Base-by-base conservation (phyloP, 2,329 filamentous ascomycete genomes). In the Celoporthe dispersa region DNA sequence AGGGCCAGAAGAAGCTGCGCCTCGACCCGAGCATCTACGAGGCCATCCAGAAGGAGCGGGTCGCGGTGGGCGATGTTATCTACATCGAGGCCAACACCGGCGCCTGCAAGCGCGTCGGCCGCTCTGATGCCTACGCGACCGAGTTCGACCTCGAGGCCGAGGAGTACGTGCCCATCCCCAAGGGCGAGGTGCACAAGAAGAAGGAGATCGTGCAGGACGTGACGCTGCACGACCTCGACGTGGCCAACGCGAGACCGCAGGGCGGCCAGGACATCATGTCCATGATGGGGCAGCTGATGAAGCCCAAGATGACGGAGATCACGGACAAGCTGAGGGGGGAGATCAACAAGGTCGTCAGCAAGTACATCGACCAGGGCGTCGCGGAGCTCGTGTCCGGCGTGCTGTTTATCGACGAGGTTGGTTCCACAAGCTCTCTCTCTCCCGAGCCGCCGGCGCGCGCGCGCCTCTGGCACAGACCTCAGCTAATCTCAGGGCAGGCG, bases 271-370 rank as follows among this genome's bases (percentile, higher is more conserved):
- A 99, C 81, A 97, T 99, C 75, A 98, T 99, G 94, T 98, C 94
- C 84, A 98, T 99, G 96, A 98, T 99, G 95, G 96, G 96, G 77
- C 96, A 99, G 82, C 84, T 99, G 78, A 98, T 98, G 94, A 98
- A 98, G 87, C 96, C 96, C 72, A 97, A 97, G 85, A 98, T 98
- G 90, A 99, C 96, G 7, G 96, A 99, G 81, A 98, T 99, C 78
- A 99, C 96, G 39, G 96, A 99, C 82, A 99, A 99, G 85, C 85
- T 99, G 78, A 90, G 96, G 71, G 86, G 89, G 68, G 96, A 99
- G 84, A 98, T 99, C 84, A 98, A 99, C 88, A 98, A 98, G 84
- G 95, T 99, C 39, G 96, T 99, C 75, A 97, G 94, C 86, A 94
- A 95, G 81, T 99, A 98, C 83, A 99, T 99, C 75, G 96, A 98